Evolutionary conservation across 2,329 filamentous ascomycete species (phyloP).

Genomic region (Penicillium sp.): DNA sequence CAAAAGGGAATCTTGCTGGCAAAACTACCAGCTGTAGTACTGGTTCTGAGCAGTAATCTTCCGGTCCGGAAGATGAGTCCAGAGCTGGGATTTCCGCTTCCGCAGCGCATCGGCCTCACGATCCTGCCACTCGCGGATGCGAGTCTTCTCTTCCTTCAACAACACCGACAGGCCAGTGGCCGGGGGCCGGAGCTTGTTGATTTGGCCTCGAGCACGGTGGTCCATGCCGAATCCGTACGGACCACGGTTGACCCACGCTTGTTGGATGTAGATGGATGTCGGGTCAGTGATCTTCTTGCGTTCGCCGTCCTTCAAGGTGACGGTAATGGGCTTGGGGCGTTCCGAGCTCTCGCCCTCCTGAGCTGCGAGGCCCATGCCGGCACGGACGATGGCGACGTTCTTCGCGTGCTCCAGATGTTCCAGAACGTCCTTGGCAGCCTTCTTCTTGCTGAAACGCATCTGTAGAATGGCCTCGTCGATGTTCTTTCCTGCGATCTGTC

Average conservation of each 20-base stretch:
- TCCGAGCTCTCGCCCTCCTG: constrained; percentile 29
- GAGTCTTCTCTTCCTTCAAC: constrained; percentile 89
- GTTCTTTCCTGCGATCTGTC: constrained; percentile 89
- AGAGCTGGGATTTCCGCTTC: constrained; percentile 69
- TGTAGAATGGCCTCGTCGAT: constrained; percentile 89
- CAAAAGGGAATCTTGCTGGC: constrained; percentile 14
- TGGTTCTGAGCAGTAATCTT: constrained; percentile 78
- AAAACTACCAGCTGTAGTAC: constrained; percentile 79
- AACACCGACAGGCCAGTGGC: constrained; percentile 72
- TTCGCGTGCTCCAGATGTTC: constrained; percentile 76
- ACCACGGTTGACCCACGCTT: constrained; percentile 87
- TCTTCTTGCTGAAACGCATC: constrained; percentile 95
- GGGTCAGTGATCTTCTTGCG: constrained; percentile 67
- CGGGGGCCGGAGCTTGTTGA: constrained; percentile 64
- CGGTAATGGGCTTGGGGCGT: constrained; percentile 51
- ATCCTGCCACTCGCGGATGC: constrained; percentile 75
- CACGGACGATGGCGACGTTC: constrained; percentile 71
- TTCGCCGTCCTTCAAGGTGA: constrained; percentile 70
- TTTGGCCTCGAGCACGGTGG: constrained; percentile 69
- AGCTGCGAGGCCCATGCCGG: constrained; percentile 72
- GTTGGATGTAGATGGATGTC: constrained; percentile 80
- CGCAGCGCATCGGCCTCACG: constrained; percentile 72
- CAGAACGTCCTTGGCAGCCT: constrained; percentile 73
- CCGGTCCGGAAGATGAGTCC: constrained; percentile 83
- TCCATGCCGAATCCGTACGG: constrained; percentile 58